phyloP scores from a whole-genome alignment of 2,329 filamentous ascomycete genomes.

The Fusarium sp. region DNA sequence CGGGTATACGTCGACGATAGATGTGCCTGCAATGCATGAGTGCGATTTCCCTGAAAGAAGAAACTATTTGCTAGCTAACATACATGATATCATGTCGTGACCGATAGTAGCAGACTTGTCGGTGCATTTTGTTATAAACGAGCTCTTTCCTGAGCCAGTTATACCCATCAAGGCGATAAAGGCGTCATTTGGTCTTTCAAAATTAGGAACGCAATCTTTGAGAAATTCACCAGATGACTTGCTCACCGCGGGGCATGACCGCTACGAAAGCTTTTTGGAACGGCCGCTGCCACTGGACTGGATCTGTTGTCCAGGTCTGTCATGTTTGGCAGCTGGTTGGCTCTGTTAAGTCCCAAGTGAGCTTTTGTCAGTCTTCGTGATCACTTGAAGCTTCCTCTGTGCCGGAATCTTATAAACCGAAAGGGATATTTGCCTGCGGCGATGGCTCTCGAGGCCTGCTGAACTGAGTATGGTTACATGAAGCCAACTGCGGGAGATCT shows the following conservation, averaged over 20 bases:
- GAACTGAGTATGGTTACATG: neutral
- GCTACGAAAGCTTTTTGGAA: neutral
- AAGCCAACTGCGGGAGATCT: neutral
- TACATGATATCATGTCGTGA: neutral
- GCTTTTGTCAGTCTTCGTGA: no score
- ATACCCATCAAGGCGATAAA: neutral
- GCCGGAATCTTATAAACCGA: neutral
- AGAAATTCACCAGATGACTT: neutral
- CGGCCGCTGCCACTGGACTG: neutral
- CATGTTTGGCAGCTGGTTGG: neutral
- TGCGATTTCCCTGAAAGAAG: fast-evolving
- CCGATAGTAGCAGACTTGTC: neutral
- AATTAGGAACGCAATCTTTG: neutral
- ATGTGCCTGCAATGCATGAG: neutral
- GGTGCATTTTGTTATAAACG: neutral
- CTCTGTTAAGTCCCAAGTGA: neutral
- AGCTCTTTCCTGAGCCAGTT: neutral
- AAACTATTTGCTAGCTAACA: neutral
- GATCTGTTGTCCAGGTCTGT: neutral
- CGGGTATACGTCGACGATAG: neutral
- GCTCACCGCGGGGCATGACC: neutral
- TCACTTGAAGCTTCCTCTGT: neutral
- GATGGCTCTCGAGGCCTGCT: neutral
- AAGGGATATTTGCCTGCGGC: fast-evolving
- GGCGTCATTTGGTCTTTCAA: neutral